Percentiles rank a stretch among this genome's conserved stretches.
Evolutionary conservation across 768 basidiomycete genomes (phyloP).

Genomic region (Rhizopogon vesiculosus): DNA sequence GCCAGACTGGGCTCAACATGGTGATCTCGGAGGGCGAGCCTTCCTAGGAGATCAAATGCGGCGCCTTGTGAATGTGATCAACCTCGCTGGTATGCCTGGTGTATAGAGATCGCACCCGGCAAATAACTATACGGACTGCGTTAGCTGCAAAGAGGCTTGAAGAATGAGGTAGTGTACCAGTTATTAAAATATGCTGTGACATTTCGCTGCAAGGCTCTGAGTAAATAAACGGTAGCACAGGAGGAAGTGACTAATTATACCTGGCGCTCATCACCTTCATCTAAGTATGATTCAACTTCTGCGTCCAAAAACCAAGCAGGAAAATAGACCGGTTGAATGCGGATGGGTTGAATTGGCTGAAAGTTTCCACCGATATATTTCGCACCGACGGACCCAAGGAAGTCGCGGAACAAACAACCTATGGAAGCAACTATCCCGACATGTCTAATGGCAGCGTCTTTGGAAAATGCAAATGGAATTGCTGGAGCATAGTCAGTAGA

Average conservation of each 20-base stretch:
- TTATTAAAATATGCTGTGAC: slow-evolving; percentile 33
- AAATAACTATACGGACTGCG: slow-evolving; percentile 18
- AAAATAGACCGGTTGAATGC: slow-evolving; percentile 51
- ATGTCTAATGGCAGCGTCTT: slow-evolving; percentile 38
- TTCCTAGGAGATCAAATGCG: slow-evolving; percentile 41
- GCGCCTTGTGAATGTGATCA: slow-evolving; percentile 30
- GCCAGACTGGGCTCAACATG: slow-evolving; percentile 20
- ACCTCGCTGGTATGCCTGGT: not conserved
- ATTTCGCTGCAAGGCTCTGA: not conserved
- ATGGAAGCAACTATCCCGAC: slow-evolving; percentile 31
- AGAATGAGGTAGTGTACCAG: slow-evolving; percentile 36
- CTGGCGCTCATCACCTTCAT: not conserved
- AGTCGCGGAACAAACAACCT: slow-evolving; percentile 14
- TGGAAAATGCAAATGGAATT: slow-evolving; percentile 46
- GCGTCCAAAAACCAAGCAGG: slow-evolving; percentile 61
- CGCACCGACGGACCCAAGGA: slow-evolving; percentile 28
- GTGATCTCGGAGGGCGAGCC: slow-evolving; percentile 32
- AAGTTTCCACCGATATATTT: slow-evolving; percentile 35
- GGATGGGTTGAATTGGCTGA: slow-evolving; percentile 37
- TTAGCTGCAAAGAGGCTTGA: slow-evolving; percentile 9
- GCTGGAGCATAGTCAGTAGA: slow-evolving; percentile 29
- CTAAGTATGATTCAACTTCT: slow-evolving; percentile 34
- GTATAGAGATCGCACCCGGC: slow-evolving; percentile 17
- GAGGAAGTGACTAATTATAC: not conserved
- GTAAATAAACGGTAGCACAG: not conserved